Evolutionary conservation across 192 early-diverging fungal genomes (phyloP).

Genomic region (Mortierella alpina): DNA sequence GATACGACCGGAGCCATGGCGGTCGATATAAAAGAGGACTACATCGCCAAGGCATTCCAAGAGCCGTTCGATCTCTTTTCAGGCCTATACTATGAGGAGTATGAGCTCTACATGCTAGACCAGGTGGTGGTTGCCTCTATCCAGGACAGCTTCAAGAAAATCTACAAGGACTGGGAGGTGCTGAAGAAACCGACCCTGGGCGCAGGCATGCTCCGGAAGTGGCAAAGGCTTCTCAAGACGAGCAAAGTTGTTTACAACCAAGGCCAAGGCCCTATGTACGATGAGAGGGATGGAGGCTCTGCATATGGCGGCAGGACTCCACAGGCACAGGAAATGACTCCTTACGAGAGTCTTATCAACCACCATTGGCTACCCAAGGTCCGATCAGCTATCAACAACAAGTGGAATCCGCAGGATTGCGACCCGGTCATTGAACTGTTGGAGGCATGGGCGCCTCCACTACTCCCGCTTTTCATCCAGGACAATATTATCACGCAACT

Average conservation of each 20-base stretch:
- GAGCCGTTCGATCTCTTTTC: slow-evolving; percentile 67
- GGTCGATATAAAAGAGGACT: slow-evolving; percentile 44
- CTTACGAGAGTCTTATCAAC: slow-evolving; percentile 83
- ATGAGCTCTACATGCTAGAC: slow-evolving; percentile 71
- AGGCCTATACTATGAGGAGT: slow-evolving; percentile 68
- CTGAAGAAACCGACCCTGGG: slow-evolving; percentile 67
- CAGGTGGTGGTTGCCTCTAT: slow-evolving; percentile 65
- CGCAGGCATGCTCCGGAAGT: slow-evolving; percentile 62
- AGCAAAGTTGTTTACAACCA: slow-evolving; percentile 37
- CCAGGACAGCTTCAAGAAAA: slow-evolving; percentile 48
- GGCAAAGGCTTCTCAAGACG: slow-evolving; percentile 68
- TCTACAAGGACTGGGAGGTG: slow-evolving; percentile 71
- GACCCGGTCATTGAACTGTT: slow-evolving; percentile 76
- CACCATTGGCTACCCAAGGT: slow-evolving; percentile 82
- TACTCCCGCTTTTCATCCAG: slow-evolving; percentile 78
- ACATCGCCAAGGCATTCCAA: slow-evolving; percentile 59
- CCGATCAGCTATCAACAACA: slow-evolving; percentile 82
- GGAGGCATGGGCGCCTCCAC: slow-evolving; percentile 72
- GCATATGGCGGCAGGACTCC: slow-evolving; percentile 19
- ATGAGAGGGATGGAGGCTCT: slow-evolving; percentile 10
- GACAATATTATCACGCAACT: slow-evolving; percentile 84
- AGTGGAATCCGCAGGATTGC: slow-evolving; percentile 74
- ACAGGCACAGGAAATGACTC: slow-evolving; percentile 66
- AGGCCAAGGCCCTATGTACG: slow-evolving; percentile 38
- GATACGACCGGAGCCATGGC: slow-evolving; percentile 34